These are phyloP conservation scores for Diaporthe vaccinii DNA, from an alignment of 2,329 filamentous ascomycete genomes.

Conservation along the genomic window DNA sequence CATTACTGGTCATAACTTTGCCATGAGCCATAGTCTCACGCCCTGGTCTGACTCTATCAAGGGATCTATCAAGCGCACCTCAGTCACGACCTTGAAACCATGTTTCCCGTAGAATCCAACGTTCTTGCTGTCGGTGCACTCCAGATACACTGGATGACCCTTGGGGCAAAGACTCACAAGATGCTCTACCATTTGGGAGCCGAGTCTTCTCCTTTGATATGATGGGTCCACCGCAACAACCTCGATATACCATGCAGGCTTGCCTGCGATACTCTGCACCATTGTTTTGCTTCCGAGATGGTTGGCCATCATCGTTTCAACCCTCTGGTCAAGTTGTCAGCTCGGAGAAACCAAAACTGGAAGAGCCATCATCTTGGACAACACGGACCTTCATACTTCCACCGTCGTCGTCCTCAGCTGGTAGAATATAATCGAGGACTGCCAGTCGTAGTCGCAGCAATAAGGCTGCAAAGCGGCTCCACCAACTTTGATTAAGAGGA, in stretches of 20 bases:
- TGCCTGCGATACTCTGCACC: background rate
- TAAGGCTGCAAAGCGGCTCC: background rate
- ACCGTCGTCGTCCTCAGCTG: background rate
- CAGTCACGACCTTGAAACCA: conserved; percentile 2
- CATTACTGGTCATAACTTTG: background rate
- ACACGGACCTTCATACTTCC: background rate
- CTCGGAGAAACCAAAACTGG: background rate
- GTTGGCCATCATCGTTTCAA: background rate
- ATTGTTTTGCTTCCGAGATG: background rate
- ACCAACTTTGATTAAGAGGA: background rate
- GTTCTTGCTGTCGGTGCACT: conserved; percentile 7
- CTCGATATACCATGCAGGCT: conserved; percentile 20
- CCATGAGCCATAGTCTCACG: conserved; percentile 6
- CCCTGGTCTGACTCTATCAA: background rate
- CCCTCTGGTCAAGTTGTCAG: background rate
- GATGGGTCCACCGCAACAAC: conserved; percentile 9
- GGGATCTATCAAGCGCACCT: conserved; percentile 15
- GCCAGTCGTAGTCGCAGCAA: background rate
- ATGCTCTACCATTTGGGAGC: conserved; percentile 16
- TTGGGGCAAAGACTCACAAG: conserved; percentile 1
- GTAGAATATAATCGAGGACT: background rate
- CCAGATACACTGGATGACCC: background rate
- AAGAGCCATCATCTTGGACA: background rate
- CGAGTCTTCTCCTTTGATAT: conserved; percentile 1
- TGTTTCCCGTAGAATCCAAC: conserved; percentile 6